Evolutionary conservation across 495 filamentous ascomycete genomes (phyloP), one percentile per base, ranked within the genome.

Genomic region (Ramalina intermedia): DNA sequence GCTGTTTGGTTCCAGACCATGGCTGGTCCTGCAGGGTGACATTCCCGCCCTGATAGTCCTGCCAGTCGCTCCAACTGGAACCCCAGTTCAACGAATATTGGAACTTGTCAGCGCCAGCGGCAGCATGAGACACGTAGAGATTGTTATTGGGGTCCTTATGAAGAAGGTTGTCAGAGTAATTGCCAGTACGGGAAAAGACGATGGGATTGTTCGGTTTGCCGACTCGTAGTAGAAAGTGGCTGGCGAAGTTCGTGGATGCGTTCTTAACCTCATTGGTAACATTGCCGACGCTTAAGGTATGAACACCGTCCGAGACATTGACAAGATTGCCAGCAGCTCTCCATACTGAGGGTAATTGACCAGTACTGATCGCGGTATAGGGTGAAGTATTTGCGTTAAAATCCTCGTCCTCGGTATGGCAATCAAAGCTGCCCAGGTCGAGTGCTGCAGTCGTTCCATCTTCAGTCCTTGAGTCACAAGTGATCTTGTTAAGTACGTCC

Each of bases 81-180:
- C 67, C 74, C 58, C 69, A 82, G 51, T 76, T 70, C 0, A 68
- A 59, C 23, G 69, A 73, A 56, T 79, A 80, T 12, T 76, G 71
- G 63, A 70, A 82, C 44, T 64, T 64, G 38, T 78, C 73, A 0
- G 79, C 79, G 29, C 79, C 79, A 1, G 76, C 50, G 1, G 79
- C 79, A 46, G 66, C 68, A 51, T 80, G 79, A 33, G 66, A 63
- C 45, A 80, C 53, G 45, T 63, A 70, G 27, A 74, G 41, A 17
- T 49, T 53, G 6, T 58, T 61, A 3, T 59, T 43, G 1, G 55
- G 54, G 18, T 63, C 58, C 37, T 67, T 58, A 24, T 66, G 58
- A 2, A 80, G 56, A 2, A 80, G 62, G 9, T 51, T 58, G 35
- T 58, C 57, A 1, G 77, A 71, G 61, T 82, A 82, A 57, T 80